Evolutionary conservation across 176 grass and related monocot genomes (phyloP), one percentile per base, ranked within the genome.

Genomic region (Rhynchospora breviuscula): DNA sequence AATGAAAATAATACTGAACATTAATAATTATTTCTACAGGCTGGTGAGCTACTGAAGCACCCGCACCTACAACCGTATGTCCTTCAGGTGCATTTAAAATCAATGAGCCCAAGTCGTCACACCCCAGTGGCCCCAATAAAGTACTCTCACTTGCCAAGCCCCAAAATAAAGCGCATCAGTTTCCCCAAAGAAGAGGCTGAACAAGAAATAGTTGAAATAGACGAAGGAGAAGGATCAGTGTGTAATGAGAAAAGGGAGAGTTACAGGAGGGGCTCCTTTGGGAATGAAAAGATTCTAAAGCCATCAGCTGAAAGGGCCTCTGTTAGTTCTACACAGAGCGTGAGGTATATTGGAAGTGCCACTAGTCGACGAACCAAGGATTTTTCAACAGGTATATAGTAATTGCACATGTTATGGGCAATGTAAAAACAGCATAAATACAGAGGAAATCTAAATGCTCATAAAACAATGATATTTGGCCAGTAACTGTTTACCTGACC

Each of bases 61-160:
- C 90, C 92, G 40, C 89, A 91, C 69, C 92, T 98, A 80, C 95
- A 93, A 79, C 90, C 95, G 7, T 93, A 91, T 81, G 92, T 98
- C 54, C 79, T 94, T 84, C 90, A 98, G 92, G 95, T 98, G 51
- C 93, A 98, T 87, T 70, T 98, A 79, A 98, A 98, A 81, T 95
- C 86, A 71, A 77, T 77, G 72, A 93, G 82, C 59, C 84, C 90
- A 46, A 86, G 79, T 60, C 88, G 89, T 31, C 85, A 82, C 61
- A 84, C 87, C 33, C 72, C 72, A 87, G 80, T 88, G 31, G 87
- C 91, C 22, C 70, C 87, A 31, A 82, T 82, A 47, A 82, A 82
- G 43, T 43, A 82, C 45, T 82, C 80, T 61, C 59, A 88, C 10
- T 56, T 74, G 84, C 84, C 90, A 65, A 91, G 83, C 6, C 83